Conservation (phyloP, 2,329 filamentous ascomycete genomes). For the Fulvia fulva region DNA sequence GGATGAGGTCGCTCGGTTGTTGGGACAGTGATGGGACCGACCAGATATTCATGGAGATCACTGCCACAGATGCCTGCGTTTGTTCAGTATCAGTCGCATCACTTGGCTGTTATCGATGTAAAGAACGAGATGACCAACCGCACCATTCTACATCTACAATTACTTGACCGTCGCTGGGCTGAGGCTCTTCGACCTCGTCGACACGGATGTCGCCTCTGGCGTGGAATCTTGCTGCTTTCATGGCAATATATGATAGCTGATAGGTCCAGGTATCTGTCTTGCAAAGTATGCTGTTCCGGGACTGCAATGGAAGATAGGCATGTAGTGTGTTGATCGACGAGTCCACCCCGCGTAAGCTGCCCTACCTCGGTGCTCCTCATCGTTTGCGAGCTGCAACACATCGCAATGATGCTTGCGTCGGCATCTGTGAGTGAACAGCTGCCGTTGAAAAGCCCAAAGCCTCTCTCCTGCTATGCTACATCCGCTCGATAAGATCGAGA, state of each 20-base stretch:
- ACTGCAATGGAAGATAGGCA: too few species aligned
- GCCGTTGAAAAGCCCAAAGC: background rate
- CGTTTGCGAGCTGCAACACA: background rate
- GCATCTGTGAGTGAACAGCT: background rate
- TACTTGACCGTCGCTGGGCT: conserved; percentile 19
- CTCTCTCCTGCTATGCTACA: too few species aligned
- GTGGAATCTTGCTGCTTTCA: conserved; percentile 29
- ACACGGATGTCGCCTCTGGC: conserved; percentile 24
- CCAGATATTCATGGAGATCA: conserved; percentile 21
- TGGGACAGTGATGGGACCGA: conserved; percentile 14
- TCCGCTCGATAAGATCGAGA: too few species aligned
- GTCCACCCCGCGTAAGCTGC: background rate
- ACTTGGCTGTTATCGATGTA: background rate
- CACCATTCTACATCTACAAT: conserved; percentile 25
- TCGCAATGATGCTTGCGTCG: background rate
- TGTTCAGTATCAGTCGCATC: background rate
- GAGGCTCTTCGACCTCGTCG: conserved; percentile 25
- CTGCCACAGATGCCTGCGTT: conserved; percentile 24
- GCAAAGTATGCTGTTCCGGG: too few species aligned
- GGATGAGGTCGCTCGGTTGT: conserved; percentile 9
- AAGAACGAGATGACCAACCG: conserved; percentile 9
- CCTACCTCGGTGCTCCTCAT: background rate
- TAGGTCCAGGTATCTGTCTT: too few species aligned
- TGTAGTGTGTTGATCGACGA: background rate
- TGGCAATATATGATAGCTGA: conserved; percentile 2